Evolutionary conservation across 305 asterid genomes (phyloP), one percentile per base, ranked within the genome.

Genomic region (Solanum hybrid): DNA sequence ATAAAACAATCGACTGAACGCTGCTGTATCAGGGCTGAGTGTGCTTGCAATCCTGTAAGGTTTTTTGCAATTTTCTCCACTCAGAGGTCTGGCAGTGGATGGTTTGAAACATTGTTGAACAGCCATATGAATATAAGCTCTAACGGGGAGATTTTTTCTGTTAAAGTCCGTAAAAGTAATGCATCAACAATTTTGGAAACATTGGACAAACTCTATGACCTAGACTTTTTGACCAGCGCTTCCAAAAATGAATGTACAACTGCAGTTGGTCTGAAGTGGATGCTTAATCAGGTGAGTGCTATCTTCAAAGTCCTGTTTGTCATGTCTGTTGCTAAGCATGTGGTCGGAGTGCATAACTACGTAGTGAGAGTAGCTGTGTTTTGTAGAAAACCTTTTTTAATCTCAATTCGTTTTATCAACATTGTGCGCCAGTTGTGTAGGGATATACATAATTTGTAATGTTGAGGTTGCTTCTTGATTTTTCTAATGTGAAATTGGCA

Each of bases 191-290:
- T 97, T 89, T 91, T 92, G 13, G 96, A 92, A 22, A 95, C 97
- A 36, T 90, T 97, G 93, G 99, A 97, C 91, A 93, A 90, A 84
- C 92, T 97, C 87, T 97, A 96, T 92, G 93, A 95, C 91, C 92
- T 97, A n/a, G 99, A 95, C 42, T 94, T 94, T 93, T 88, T 93
- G 38, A 93, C 97, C 6, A 97, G 99, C 84, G 98, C 99, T 85
- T 94, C 99, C 14, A 97, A 96, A 91, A 97, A 96, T 89, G 99
- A 97, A 92, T 97, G 99, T 91, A 96, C 99, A n/a, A 96, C 99
- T 88, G 99, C 99, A 17, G 94, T 97, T 91, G 99, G 99, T 82
- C 93, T 94, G 91, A 97, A 97, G 92, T 96, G 99, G 99, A 97
- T 97, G 99, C 95, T 97, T 89, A 97, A 97, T 91, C 98, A 97